These are phyloP conservation scores for Grammothele lineata DNA, from an alignment of 768 basidiomycete genomes.

Conservation along the genomic window DNA sequence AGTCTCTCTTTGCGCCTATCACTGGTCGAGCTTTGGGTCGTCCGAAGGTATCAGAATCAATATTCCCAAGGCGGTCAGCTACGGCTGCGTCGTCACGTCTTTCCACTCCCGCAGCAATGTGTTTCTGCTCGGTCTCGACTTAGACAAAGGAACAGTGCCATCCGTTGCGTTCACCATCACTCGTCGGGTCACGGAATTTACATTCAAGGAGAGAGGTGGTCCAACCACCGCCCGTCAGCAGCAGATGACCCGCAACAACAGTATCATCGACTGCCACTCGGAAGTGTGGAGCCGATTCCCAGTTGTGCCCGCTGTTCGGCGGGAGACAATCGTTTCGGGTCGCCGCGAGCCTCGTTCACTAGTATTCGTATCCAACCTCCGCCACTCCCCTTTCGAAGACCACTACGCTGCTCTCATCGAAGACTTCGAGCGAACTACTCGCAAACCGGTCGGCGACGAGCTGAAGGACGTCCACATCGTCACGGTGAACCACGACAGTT, in stretches of 20 bases:
- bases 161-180: constrained; percentile 51
- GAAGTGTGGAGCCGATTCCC: constrained; percentile 63
- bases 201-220: constrained; percentile 42
- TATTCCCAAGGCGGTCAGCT: constrained; percentile 24
- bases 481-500: constrained; percentile 26
- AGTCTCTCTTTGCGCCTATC: constrained; percentile 37
- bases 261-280: constrained; percentile 47
- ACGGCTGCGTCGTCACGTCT: constrained; percentile 38
- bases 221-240: constrained; percentile 15
- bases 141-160: constrained; percentile 24
- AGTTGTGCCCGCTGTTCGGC: constrained; percentile 47
- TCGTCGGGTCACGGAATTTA: constrained; percentile 51
- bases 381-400: constrained; percentile 30
- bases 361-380: constrained; percentile 39
- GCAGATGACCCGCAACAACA: constrained; percentile 39
- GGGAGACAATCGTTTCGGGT: constrained; percentile 36
- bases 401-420: constrained; percentile 45
- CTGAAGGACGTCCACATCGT: constrained; percentile 36
- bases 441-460: constrained; percentile 47
- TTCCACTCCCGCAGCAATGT: constrained; percentile 37
- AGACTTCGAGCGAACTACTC: constrained; percentile 43
- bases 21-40: constrained; percentile 56
- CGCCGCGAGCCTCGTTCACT: constrained; percentile 33
- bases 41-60: constrained; percentile 38
- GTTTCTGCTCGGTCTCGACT: constrained; percentile 41